Evolutionary conservation across 106 monocot genomes (phyloP).

Genomic region (Iris macrosiphon): DNA sequence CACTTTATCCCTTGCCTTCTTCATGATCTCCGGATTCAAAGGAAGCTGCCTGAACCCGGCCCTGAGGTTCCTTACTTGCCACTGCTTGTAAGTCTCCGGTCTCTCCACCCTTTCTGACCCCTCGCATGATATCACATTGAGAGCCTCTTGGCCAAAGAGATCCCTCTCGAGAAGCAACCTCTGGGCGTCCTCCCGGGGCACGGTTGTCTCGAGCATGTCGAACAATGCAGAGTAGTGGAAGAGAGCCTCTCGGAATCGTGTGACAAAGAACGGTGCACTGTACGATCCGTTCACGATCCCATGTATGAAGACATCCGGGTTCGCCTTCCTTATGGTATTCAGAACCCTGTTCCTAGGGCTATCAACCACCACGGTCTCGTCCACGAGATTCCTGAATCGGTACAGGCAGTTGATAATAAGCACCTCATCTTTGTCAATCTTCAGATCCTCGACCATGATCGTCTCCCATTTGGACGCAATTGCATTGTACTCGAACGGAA

Average conservation of each 20-base stretch:
- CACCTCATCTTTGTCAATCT: conserved; percentile 23
- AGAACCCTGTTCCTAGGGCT: conserved; percentile 30
- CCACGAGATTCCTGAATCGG: conserved; percentile 11
- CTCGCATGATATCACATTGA: conserved; percentile 11
- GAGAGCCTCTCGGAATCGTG: conserved; percentile 39
- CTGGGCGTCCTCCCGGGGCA: conserved; percentile 16
- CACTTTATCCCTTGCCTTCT: conserved; percentile 8
- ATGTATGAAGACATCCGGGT: conserved; percentile 34
- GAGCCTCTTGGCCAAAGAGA: background rate
- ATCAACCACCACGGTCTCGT: conserved; percentile 32
- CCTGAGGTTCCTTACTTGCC: conserved; percentile 8
- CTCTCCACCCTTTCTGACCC: conserved; percentile 3
- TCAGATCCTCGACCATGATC: conserved; percentile 23
- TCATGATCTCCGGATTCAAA: conserved; percentile 2
- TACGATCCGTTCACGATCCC: conserved; percentile 38
- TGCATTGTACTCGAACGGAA: conserved; percentile 31
- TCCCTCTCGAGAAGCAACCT: conserved; percentile 11
- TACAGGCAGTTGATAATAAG: conserved; percentile 26
- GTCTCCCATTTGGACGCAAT: conserved; percentile 34
- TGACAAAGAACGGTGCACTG: conserved; percentile 36
- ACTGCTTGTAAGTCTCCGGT: conserved; percentile 13
- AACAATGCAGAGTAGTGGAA: conserved; percentile 43
- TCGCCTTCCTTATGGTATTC: conserved; percentile 17
- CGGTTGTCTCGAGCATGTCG: conserved; percentile 42
- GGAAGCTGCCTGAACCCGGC: background rate